These are phyloP conservation scores for Fusarium fracticaudum DNA, from an alignment of 2,329 filamentous ascomycete species.

Conservation along the genomic window DNA sequence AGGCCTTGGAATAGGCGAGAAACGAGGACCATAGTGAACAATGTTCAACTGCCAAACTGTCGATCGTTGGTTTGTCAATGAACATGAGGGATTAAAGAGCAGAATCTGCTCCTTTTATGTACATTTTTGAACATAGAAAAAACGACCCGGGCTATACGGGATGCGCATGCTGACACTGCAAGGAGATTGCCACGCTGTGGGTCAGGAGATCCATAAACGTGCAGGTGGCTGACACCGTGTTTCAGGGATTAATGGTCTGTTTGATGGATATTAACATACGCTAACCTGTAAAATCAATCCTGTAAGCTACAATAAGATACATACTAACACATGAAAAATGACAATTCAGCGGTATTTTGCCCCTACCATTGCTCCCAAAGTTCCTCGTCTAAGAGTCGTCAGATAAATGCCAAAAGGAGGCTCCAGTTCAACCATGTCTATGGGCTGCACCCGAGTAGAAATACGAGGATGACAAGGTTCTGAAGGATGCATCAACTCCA, in stretches of 20 bases:
- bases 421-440: not conserved
- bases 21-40: conserved; percentile 10
- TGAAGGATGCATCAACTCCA: not conserved
- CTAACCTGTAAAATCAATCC: not conserved
- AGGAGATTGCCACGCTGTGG: not conserved
- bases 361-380: not conserved
- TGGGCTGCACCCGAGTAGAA: not conserved
- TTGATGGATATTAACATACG: not conserved
- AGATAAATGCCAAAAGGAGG: not conserved
- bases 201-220: not conserved
- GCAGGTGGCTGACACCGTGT: not conserved
- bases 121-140: not conserved
- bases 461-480: not conserved
- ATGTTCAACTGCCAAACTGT: not conserved
- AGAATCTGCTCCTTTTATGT: not conserved
- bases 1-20: conserved; percentile 9
- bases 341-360: not conserved
- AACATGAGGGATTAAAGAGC: not conserved
- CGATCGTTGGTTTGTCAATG: too few relatives aligned
- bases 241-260: not conserved
- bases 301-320: not conserved
- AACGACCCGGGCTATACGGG: not conserved
- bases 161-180: not conserved
- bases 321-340: not conserved
- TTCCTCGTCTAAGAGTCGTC: rapidly evolving